Evolutionary conservation across 139 green algal genomes (phyloP), one percentile per base, ranked within the genome.

Genomic region (Chlamydomonas asymmetrica): DNA sequence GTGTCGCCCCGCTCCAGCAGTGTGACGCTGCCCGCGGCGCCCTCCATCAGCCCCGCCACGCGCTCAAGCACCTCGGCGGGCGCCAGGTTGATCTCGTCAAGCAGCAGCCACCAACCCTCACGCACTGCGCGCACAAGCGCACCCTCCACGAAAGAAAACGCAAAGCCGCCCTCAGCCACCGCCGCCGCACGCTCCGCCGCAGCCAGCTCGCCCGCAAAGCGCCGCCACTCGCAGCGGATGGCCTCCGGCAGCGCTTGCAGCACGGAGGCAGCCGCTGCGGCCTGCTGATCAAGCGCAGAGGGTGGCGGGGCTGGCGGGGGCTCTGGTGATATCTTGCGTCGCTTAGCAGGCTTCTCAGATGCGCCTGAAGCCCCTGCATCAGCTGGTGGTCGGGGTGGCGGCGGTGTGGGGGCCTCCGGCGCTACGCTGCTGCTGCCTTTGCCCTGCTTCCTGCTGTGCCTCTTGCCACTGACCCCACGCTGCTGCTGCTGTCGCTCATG

Each of bases 71-170:
- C 91, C 81, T 98, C 93, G 23, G 92, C 79, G 1, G 94, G 94
- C 22, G 93, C 93, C 52, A 97, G 86, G 84, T 97, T 97, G 39
- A 83, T 83, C 75, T 99, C 97, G 80, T 99, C 97, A 66, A 99
- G 86, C 40, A 99, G 91, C 72, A 99, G 83, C 97, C 97, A 99
- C 75, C 89, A 92, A 9, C 97, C 97, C 61, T 97, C 74, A 0
- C 87, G 83, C 57, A 99, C 72, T 1, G 97, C 97, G 48, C 90
- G 80, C 52, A 97, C 84, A 16, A 99, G 85, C 48, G 85, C 88
- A 10, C 97, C 97, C 81, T 99, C 97, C 32, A 97, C 79, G 83
- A 98, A 99, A 0, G 90, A 84, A 82, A 99, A 99, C 3, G 95
- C 91, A 82, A 98, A 95, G 61, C 84, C 90, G 63, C 91, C 83